phyloP scores from a whole-genome alignment of 371 early-diverging fungal genomes.

The Paramicrosporidium saccamoebae region DNA sequence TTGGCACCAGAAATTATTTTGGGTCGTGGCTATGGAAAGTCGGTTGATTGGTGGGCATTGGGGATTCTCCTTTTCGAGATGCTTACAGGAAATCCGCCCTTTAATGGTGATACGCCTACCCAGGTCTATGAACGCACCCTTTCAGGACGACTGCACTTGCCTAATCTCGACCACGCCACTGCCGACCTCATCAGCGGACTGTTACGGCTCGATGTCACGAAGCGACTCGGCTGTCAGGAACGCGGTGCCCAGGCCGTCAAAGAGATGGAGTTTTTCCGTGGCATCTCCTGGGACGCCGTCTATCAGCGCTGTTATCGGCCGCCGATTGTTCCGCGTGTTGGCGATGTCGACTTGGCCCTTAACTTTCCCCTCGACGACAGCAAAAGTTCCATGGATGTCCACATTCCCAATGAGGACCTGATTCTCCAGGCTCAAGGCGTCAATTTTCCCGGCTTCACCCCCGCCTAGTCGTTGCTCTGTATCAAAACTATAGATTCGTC shows the following conservation, averaged over 20 bases:
- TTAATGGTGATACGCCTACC: conserved; percentile 72
- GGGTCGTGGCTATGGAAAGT: conserved; percentile 37
- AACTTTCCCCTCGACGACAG: no score
- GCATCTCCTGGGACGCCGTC: conserved; percentile 39
- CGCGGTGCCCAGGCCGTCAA: conserved; percentile 29
- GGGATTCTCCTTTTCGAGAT: conserved; percentile 72
- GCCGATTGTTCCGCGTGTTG: conserved; percentile 35
- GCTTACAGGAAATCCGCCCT: conserved; percentile 60
- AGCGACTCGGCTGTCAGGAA: conserved; percentile 67
- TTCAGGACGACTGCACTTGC: conserved; percentile 51
- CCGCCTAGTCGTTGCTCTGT: no score
- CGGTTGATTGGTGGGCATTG: conserved; percentile 85
- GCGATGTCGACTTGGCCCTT: conserved; percentile 8
- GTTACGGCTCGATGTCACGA: conserved; percentile 53
- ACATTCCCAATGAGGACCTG: no score
- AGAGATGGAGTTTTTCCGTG: conserved; percentile 39
- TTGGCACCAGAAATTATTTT: conserved; percentile 67
- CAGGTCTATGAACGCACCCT: conserved; percentile 80
- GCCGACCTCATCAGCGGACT: conserved; percentile 71
- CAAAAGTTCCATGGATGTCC: no score
- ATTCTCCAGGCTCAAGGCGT: no score
- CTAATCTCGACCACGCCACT: conserved; percentile 59
- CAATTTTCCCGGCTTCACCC: no score
- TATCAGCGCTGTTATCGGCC: conserved; percentile 19
- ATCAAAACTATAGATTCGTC: no score